Evolutionary conservation across 1,139 yeast species (phyloP), one percentile per base, ranked within the genome.

Genomic region (Debaryomyces nepalensis): DNA sequence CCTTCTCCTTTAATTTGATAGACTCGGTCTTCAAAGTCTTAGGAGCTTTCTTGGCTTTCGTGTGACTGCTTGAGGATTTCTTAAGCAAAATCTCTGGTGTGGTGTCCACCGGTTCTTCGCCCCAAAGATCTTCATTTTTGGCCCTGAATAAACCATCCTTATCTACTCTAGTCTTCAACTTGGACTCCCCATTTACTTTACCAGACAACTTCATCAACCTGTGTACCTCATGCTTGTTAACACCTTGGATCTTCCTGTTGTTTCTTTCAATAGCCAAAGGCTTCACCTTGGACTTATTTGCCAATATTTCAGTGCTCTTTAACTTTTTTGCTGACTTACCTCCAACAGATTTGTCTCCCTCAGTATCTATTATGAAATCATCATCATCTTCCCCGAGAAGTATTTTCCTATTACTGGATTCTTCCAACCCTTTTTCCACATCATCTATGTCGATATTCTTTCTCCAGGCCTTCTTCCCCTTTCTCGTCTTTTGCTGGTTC

Each of bases 401-500:
- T 43, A 86, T 75, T 54, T 86, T 79, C 46, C 81, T 78, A 42
- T 87, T 95, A 43, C 89, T 73, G 41, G 77, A 73, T 36, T 78
- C 81, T 51, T 85, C 95, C 37, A 93, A 69, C 5, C 84, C 86
- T 33, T 69, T 65, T 58, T 87, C 90, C 40, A 93, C 70, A 47
- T 89, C 97, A 18, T 81, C 82, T 20, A 93, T 70, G 59, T 93
- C 96, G 46, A 93, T 87, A 63, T 93, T 88, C 66, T 93, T 93
- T 64, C 97, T 84, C 99, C 99, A 93, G 5, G 98, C 87, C 61
- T 78, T 84, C 74, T 87, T 91, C 41, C 97, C 96, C 71, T 93
- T 93, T 57, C 98, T 79, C 5, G 97, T 87, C 5, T 84, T 63
- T 64, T 89, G 97, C 26, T 52, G 49, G 19, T 46, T 48, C 15